Percentiles rank a stretch among this genome's conserved stretches.
phyloP scores from a whole-genome alignment of 345 rosid genomes.

The Gossypium herbaceum region DNA sequence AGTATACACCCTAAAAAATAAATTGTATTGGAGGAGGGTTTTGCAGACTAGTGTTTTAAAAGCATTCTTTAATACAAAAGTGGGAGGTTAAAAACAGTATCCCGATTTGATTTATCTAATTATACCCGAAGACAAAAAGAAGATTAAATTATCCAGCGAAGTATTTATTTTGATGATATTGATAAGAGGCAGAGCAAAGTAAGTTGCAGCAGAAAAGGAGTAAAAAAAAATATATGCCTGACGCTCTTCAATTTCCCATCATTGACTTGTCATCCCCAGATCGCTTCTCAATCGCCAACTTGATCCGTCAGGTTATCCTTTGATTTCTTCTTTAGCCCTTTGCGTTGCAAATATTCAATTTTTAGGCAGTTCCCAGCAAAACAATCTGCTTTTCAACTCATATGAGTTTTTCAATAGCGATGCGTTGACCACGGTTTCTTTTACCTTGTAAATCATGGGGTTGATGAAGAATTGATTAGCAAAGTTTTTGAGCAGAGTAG shows the following conservation, averaged over 20 bases:
- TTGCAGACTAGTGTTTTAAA: no score
- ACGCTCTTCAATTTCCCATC: conserved; percentile 40
- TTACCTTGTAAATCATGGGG: conserved; percentile 76
- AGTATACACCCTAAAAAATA: no score
- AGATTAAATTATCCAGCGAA: no score
- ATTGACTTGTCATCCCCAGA: conserved; percentile 46
- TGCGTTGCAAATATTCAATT: not conserved
- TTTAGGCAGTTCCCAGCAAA: not conserved
- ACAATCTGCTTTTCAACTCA: not conserved
- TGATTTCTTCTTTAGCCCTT: not conserved
- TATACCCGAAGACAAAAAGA: no score
- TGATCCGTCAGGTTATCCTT: conserved; percentile 48
- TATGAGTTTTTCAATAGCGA: conserved; percentile 36
- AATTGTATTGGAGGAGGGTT: no score
- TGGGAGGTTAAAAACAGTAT: no score
- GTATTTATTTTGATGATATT: no score
- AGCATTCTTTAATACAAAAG: no score
- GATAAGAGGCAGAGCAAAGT: no score
- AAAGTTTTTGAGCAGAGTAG: conserved; percentile 45
- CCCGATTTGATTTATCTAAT: no score
- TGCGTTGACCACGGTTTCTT: conserved; percentile 76
- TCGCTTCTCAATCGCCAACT: conserved; percentile 32
- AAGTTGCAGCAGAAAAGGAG: not conserved
- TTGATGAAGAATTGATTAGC: conserved; percentile 42
- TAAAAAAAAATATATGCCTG: conserved; percentile 12